A percentile compares a stretch with the other conserved stretches of the same genome.
Evolutionary conservation across 805 yeast species (phyloP).

Genomic region (Blastobotrys terrestris): DNA sequence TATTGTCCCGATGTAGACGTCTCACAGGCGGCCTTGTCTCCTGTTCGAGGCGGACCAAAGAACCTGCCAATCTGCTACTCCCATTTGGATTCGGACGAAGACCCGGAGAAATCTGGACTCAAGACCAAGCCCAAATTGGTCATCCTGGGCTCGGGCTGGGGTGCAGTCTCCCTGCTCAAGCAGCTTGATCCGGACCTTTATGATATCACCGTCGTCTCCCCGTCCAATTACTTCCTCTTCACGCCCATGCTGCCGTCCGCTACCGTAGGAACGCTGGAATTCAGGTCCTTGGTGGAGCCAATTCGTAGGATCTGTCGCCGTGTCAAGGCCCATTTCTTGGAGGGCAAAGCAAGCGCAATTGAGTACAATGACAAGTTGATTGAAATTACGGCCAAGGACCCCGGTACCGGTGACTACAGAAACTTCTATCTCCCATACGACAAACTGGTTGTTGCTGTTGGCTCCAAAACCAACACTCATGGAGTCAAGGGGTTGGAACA

Average conservation of each 20-base stretch:
- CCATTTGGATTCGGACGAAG: slow-evolving; percentile 53
- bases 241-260: slow-evolving; percentile 67
- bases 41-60: slow-evolving; percentile 63
- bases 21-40: slow-evolving; percentile 47
- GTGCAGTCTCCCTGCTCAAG: slow-evolving; percentile 54
- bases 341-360: slow-evolving; percentile 55
- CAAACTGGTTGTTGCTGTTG: slow-evolving; percentile 61
- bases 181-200: slow-evolving; percentile 47
- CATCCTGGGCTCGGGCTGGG: slow-evolving; percentile 68
- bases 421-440: slow-evolving; percentile 65
- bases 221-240: slow-evolving; percentile 61
- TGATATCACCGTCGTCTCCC: slow-evolving; percentile 61
- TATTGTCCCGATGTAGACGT: slow-evolving; percentile 42
- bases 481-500: slow-evolving; percentile 65
- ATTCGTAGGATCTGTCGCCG: slow-evolving; percentile 49
- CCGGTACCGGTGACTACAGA: slow-evolving; percentile 35
- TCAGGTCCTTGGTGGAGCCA: slow-evolving; percentile 58
- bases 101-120: slow-evolving; percentile 26
- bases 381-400: slow-evolving; percentile 45
- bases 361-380: slow-evolving; percentile 51
- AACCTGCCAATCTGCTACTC: slow-evolving; percentile 55
- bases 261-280: slow-evolving; percentile 64
- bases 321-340: slow-evolving; percentile 55
- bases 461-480: slow-evolving; percentile 62
- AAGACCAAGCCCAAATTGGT: slow-evolving; percentile 50